Evolutionary conservation across 257 asterid genomes (phyloP), one percentile per base, ranked within the genome.

Genomic region (Eustoma russellianum): DNA sequence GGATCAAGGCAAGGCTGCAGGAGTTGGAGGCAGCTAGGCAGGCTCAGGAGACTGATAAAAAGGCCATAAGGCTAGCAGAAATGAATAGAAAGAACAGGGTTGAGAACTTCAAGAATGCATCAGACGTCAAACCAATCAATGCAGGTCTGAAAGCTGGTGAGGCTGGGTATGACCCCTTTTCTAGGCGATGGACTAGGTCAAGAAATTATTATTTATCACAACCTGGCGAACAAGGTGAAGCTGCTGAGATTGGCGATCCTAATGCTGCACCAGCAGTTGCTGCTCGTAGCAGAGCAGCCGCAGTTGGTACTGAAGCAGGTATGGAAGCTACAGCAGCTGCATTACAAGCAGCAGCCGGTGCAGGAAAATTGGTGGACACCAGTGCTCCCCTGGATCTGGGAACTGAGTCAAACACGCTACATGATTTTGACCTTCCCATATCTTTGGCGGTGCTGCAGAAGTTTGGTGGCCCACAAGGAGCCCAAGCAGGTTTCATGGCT

Each of bases 141-240:
- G 57, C 74, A 17, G 66, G 80, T 52, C 61, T 85, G 58, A 80
- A 75, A 72, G 94, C 93, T 40, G 97, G 98, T 11, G 93, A 91
- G 60, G 94, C 83, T 13, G 98, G 95, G 19, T 87, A 91, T 11
- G 98, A 91, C 61, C 98, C 98, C 43, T 91, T 91, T 52, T 91
- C 98, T 5, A 80, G 98, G 66, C 84, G 97, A 72, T 91, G 98
- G 98, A 91, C 98, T 24, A 66, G 93, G 61, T 91, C 97, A 13
- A 80, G 83, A 67, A 91, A 91, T 60, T 91, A 91, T 68, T 91
- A 84, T 52, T 59, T 75, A 60, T 69, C 72, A 34, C 70, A 76
- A 35, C 53, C 70, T 13, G 59, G 64, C 41, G 94, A 47, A 34
- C 88, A 44, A 49, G 78, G 49, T 15, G 80, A 63, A 10, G 72